Evolutionary conservation across 2,329 filamentous ascomycete species (phyloP), one percentile per base, ranked within the genome.

Genomic region (Helicocarpus griseus): DNA sequence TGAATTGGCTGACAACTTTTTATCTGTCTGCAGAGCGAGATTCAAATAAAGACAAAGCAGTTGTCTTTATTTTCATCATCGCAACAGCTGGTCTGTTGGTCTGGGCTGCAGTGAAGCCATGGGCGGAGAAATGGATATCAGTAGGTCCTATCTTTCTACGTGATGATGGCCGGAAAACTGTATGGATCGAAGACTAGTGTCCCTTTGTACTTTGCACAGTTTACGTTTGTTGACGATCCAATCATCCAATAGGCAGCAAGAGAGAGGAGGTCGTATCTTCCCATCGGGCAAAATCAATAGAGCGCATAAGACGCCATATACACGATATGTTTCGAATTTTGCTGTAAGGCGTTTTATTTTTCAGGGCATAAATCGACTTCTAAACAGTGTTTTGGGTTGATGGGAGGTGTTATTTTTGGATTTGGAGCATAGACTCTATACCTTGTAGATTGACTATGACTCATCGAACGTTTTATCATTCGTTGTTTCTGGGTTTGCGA

Each of bases 61-160:
- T 86, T 2, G 82, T 86, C 1, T 78, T 80, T 53, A 76, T 83
- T 24, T 86, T 86, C 61, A 82, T 86, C 39, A 69, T 81, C 53
- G 78, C 80, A 28, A 85, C 82, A 2, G 73, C 77, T 7, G 77
- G 79, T 4, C 62, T 86, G 56, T 66, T 85, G 56, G 69, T 71
- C 1, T 85, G 81, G 74, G 82, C 82, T 2, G 72, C 73, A 5
- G 62, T 81, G 14, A 76, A 78, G 62, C 81, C 81, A 1, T 83
- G 76, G 73, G 71, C 81, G 26, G 73, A 77, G 58, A 74, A 72
- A 56, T 81, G 77, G 73, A 63, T 75, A 56, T 74, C 78, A 66
- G 76, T 77, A 68, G 57, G 71, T 57, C 22, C 21, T 29, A 8
- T 26, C 35, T 50, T 35, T n/a, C 24, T 26, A 24, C 13, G 26